A percentile compares a stretch with the other conserved stretches of the same genome.
phyloP scores from a whole-genome alignment of 345 rosid species.

The Brassica cretica region DNA sequence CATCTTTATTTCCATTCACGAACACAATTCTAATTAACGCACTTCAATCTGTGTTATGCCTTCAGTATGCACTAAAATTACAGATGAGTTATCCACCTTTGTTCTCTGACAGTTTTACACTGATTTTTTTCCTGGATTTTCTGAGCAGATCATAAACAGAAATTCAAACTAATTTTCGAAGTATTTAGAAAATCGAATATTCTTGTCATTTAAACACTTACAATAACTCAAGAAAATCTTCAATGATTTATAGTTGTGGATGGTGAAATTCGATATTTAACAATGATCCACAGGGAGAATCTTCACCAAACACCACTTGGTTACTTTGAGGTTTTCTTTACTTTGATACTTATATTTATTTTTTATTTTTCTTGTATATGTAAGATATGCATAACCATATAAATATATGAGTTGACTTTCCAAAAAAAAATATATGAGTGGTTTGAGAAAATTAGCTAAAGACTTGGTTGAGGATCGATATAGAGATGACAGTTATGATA shows the following conservation, averaged over 20 bases:
- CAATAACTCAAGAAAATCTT: not conserved
- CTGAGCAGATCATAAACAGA: not conserved
- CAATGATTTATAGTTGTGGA: not conserved
- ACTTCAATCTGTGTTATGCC: constrained; percentile 29
- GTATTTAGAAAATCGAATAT: not conserved
- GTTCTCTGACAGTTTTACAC: not conserved
- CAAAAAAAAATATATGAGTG: not conserved
- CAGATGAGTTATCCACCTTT: constrained; percentile 7
- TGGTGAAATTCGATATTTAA: not conserved
- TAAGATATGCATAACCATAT: not conserved
- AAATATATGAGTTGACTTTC: too few species aligned
- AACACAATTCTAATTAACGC: constrained; percentile 29
- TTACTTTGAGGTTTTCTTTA: not conserved
- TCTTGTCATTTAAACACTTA: not conserved
- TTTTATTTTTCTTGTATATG: not conserved
- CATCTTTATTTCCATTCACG: constrained; percentile 37
- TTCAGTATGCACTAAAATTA: constrained; percentile 32
- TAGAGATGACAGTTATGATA: not conserved
- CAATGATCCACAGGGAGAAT: not conserved
- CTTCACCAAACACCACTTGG: constrained; percentile 1
- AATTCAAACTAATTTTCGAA: not conserved
- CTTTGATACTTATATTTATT: not conserved
- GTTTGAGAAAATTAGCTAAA: not conserved
- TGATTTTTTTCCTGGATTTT: not conserved
- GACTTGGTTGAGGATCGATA: not conserved